Evolutionary conservation across 495 filamentous ascomycete genomes (phyloP), one percentile per base, ranked within the genome.

Genomic region (Clavariopsis aquatica): DNA sequence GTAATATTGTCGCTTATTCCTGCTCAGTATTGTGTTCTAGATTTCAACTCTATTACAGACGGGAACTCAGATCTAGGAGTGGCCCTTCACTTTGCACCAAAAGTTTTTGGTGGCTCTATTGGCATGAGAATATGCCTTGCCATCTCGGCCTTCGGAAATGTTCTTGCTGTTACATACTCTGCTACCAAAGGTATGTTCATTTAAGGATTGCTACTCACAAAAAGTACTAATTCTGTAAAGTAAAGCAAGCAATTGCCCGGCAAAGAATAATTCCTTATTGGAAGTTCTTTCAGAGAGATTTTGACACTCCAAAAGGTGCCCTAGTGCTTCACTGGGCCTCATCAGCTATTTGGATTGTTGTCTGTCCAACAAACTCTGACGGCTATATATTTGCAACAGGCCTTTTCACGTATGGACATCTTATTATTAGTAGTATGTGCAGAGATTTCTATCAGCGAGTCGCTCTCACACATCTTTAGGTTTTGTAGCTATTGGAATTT

Each of bases 381-480:
- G 62, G 62, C 9, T 64, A 57, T 26, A 51, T 43, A 8, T 64
- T 64, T 26, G 29, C 54, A 1, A 58, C 49, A 24, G 62, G 52
- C 12, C 52, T 64, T n/a, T 64, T 47, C 28, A 64, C 62, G 10
- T 64, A 64, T 28, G 62, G 62, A 19, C 62, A 64, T 20, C 27
- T 64, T 9, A 26, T 64, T 23, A 43, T 56, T 28, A 64, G 52
- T 20, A 49, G 59, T 62, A 53, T 26, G 59, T 20, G 5, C 9
- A 22, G 24, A 20, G 9, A 45, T 49, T 46, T 20, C 12, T 45
- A 20, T 29, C 1, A 41, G 4, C 46, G 13, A 9, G 20, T 26
- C 38, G 4, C 4, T 26, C 51, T 56, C 1, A 46, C 43, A 27
- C 17, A 29, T 8, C 9, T n/a, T n/a, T 27, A 63, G 59, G 47